phyloP scores from a whole-genome alignment of 2,329 filamentous ascomycete genomes.

The Penicillium sp. region DNA sequence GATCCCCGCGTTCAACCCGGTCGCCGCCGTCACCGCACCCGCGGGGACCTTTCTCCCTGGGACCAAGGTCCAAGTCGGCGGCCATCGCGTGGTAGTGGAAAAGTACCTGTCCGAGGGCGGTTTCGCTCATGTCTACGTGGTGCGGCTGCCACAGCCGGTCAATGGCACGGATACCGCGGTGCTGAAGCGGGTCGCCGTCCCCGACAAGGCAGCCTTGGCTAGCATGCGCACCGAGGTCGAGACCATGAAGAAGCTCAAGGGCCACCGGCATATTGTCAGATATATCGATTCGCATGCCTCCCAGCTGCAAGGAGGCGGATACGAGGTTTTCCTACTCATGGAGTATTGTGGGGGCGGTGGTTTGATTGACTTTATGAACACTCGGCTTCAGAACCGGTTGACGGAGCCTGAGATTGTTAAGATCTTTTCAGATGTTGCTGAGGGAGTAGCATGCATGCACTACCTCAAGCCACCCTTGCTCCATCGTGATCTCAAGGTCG shows the following conservation, averaged over 20 bases:
- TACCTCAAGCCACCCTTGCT: slow-evolving; percentile 92
- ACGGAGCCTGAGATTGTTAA: slow-evolving; percentile 97
- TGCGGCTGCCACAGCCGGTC: slow-evolving; percentile 76
- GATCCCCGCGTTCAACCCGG: slow-evolving; percentile 36
- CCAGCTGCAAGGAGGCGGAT: slow-evolving; percentile 87
- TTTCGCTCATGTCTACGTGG: slow-evolving; percentile 97
- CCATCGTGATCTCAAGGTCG: slow-evolving; percentile 94
- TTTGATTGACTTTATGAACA: slow-evolving; percentile 99
- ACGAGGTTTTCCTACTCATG: slow-evolving; percentile 98
- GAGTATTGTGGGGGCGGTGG: slow-evolving; percentile 95
- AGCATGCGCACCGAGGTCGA: slow-evolving; percentile 99
- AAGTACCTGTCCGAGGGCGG: slow-evolving; percentile 98
- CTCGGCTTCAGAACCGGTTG: slow-evolving; percentile 88
- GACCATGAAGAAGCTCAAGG: slow-evolving; percentile 99
- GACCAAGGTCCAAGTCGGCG: slow-evolving; percentile 95
- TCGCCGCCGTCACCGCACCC: slow-evolving; percentile 47
- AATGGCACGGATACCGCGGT: slow-evolving; percentile 80
- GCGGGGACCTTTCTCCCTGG: slow-evolving; percentile 87
- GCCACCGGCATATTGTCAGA: slow-evolving; percentile 92
- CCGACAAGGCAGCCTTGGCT: slow-evolving; percentile 89
- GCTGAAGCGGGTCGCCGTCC: slow-evolving; percentile 91
- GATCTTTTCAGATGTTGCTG: slow-evolving; percentile 94
- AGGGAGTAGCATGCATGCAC: slow-evolving; percentile 98
- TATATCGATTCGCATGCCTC: slow-evolving; percentile 99
- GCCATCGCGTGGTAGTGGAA: slow-evolving; percentile 89